These are phyloP conservation scores for Podospora pseudocomata DNA, from an alignment of 495 filamentous ascomycete species.

Conservation along the genomic window DNA sequence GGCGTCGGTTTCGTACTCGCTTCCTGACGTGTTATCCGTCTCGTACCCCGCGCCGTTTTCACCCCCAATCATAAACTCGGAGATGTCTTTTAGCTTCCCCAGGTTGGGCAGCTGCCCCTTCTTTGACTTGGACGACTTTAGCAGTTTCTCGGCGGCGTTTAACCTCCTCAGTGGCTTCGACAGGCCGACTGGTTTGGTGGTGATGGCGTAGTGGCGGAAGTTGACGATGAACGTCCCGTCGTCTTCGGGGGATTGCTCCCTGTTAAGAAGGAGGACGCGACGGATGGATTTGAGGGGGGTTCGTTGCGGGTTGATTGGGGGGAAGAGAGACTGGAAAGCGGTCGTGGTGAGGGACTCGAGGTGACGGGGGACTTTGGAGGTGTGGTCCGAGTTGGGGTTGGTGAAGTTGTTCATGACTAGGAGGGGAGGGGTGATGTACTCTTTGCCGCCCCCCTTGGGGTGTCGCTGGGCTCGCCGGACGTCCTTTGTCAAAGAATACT, in stretches of 20 bases:
- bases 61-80: slow-evolving; percentile 90
- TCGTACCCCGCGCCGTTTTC: slow-evolving; percentile 75
- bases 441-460: slow-evolving; percentile 74
- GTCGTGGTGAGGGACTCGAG: slow-evolving; percentile 91
- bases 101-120: slow-evolving; percentile 80
- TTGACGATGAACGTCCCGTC: slow-evolving; percentile 78
- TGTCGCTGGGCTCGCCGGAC: slow-evolving; percentile 75
- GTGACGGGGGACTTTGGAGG: slow-evolving; percentile 66
- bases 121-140: slow-evolving; percentile 56
- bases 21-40: slow-evolving; percentile 77
- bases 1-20: slow-evolving; percentile 88
- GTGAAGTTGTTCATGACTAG: slow-evolving; percentile 98
- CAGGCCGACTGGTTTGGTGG: slow-evolving; percentile 77
- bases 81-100: slow-evolving; percentile 84
- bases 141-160: slow-evolving; percentile 76
- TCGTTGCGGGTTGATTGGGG: slow-evolving; percentile 87
- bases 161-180: slow-evolving; percentile 78
- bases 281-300: slow-evolving; percentile 85
- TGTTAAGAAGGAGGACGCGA: slow-evolving; percentile 84
- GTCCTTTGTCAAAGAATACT: slow-evolving; percentile 91
- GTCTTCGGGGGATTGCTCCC: slow-evolving; percentile 57
- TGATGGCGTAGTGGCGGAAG: slow-evolving; percentile 92
- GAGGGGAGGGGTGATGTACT: slow-evolving; percentile 76
- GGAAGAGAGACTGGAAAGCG: slow-evolving; percentile 94
- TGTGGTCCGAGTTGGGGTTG: slow-evolving; percentile 61